These are phyloP conservation scores for Penicillium sp. DNA, from an alignment of 2,329 filamentous ascomycete genomes.

Conservation along the genomic window DNA sequence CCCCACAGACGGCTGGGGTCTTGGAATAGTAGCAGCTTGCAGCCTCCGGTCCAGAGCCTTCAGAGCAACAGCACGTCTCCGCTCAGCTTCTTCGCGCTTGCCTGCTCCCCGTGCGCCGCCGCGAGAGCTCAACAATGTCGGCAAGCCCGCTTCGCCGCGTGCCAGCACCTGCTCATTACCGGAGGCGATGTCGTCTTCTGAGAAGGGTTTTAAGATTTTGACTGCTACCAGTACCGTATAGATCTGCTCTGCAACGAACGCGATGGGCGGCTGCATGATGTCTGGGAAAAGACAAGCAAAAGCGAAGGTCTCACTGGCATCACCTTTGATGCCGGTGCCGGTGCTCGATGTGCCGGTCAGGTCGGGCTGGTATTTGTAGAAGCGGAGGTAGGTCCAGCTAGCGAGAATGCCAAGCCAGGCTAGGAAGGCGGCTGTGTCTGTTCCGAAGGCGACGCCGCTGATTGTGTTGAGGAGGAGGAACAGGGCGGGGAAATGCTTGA, in stretches of 20 bases:
- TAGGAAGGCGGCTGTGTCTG: constrained; percentile 77
- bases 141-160: constrained; percentile 62
- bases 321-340: constrained; percentile 69
- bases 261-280: constrained; percentile 74
- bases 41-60: constrained; percentile 90
- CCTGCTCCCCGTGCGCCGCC: constrained; percentile 54
- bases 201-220: constrained; percentile 82
- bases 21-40: constrained; percentile 72
- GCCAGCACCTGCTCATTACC: constrained; percentile 71
- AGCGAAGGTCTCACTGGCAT: constrained; percentile 93
- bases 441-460: constrained; percentile 64
- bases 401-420: constrained; percentile 79
- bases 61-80: constrained; percentile 82
- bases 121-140: constrained; percentile 58
- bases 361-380: constrained; percentile 73
- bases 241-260: constrained; percentile 70
- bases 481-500: constrained; percentile 76
- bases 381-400: constrained; percentile 94
- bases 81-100: constrained; percentile 87
- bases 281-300: constrained; percentile 96
- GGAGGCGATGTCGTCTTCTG: constrained; percentile 74
- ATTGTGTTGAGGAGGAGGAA: constrained; percentile 72
- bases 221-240: constrained; percentile 75
- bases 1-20: constrained; percentile 41
- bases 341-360: constrained; percentile 57